Evolutionary conservation across 345 rosid genomes (phyloP).

Genomic region (Citrus inodora): DNA sequence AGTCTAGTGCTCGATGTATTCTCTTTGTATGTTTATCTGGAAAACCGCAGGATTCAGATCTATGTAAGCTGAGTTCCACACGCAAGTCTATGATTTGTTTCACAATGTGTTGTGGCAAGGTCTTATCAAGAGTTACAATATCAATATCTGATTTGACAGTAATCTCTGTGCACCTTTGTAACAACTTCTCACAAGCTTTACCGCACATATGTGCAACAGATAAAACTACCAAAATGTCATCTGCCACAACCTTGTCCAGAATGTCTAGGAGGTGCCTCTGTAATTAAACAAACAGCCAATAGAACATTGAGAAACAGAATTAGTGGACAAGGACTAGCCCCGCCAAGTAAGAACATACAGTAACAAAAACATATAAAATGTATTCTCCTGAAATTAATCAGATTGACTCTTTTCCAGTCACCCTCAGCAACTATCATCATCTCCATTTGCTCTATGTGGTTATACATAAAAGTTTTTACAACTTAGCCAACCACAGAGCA

Average conservation of each 20-base stretch:
- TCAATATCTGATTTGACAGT: conserved; percentile 25
- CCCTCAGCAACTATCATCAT: no score
- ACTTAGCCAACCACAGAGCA: no score
- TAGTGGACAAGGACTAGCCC: neutral
- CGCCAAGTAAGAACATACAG: neutral
- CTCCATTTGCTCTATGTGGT: no score
- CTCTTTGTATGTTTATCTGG: conserved; percentile 60
- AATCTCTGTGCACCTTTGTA: conserved; percentile 44
- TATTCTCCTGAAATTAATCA: neutral
- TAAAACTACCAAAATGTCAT: conserved; percentile 64
- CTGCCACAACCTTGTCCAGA: conserved; percentile 52
- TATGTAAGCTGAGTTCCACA: conserved; percentile 30
- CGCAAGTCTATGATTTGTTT: conserved; percentile 43
- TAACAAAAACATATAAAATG: neutral
- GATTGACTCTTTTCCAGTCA: neutral
- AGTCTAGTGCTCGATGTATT: conserved; percentile 73
- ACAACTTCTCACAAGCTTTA: conserved; percentile 48
- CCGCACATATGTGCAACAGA: conserved; percentile 54
- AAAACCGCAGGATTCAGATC: conserved; percentile 24
- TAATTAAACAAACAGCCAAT: conserved; percentile 20
- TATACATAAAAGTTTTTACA: no score
- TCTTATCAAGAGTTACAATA: no score
- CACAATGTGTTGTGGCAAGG: no score
- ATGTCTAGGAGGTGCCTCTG: conserved; percentile 66
- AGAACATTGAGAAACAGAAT: neutral